Evolutionary conservation across 1,284 basidiomycete species (phyloP).

Genomic region (Pseudozyma sp.): DNA sequence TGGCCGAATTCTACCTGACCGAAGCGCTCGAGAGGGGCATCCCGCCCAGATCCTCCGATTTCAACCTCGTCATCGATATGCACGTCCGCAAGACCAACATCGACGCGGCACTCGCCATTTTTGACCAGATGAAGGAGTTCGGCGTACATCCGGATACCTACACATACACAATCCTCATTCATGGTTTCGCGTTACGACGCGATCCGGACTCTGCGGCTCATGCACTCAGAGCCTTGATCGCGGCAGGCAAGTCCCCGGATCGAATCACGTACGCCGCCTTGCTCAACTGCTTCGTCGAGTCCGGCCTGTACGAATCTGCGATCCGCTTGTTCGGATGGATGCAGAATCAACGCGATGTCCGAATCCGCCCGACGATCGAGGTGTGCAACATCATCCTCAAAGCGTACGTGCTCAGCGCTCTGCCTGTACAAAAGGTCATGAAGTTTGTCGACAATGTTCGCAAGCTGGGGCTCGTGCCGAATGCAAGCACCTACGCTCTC

Average conservation of each 20-base stretch:
- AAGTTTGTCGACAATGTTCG: conserved; percentile 77
- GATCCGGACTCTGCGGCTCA: conserved; percentile 79
- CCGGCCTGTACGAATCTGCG: conserved; percentile 82
- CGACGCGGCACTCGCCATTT: conserved; percentile 73
- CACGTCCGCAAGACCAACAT: conserved; percentile 41
- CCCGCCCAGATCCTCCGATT: conserved; percentile 13
- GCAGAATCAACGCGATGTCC: conserved; percentile 23
- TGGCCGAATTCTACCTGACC: conserved; percentile 29
- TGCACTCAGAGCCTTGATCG: conserved; percentile 75
- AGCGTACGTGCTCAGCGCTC: conserved; percentile 83
- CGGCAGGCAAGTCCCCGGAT: conserved; percentile 28
- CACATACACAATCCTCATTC: conserved; percentile 76
- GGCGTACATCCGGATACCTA: conserved; percentile 73
- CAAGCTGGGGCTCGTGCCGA: conserved; percentile 73
- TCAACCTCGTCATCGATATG: conserved; percentile 42
- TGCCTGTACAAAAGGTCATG: conserved; percentile 79
- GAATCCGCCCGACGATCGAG: conserved; percentile 49
- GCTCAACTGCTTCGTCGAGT: conserved; percentile 85
- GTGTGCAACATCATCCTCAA: conserved; percentile 78
- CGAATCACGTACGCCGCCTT: conserved; percentile 73
- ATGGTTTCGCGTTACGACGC: conserved; percentile 76
- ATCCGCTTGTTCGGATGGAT: conserved; percentile 80
- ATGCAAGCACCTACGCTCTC: conserved; percentile 78
- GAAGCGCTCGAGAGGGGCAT: conserved; percentile 29
- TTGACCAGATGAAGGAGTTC: conserved; percentile 76